Base-by-base conservation (phyloP, 306 rosid genomes). In the Hippophae gyantsensis region DNA sequence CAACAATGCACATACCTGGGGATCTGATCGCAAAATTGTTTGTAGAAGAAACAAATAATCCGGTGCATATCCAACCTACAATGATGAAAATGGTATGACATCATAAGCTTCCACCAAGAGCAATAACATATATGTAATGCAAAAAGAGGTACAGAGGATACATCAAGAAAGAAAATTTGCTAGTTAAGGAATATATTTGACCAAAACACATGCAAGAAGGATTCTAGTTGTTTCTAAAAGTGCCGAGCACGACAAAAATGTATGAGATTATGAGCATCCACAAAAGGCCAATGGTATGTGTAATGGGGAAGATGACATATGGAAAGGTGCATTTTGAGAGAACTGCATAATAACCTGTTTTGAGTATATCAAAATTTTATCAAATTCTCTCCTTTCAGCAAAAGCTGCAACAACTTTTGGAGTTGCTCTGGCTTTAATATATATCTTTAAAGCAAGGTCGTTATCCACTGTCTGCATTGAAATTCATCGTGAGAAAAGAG, bases 31-130 rank as follows among this genome's bases (percentile, higher is more conserved):
- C 61, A 93, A 88, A 71, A 93, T 88, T 13, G 97, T 86, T 78
- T 93, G 99, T 80, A 93, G 76, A 52, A 93, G 90, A 85, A 93
- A 88, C 74, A 88, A 77, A 62, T 93, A 93, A 75, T 93, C 99
- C 10, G 99, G 99, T 8, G 95, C 78, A 75, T 88, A 93, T 23
- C 99, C 99, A 80, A 93, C 99, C 99, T 93, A 71, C 10, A 50
- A 73, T 60, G 78, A 73, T 53, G 50, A 67, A 45, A 66, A 52
- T 14, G 23, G 27, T 6, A 40, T 13, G 23, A 57, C 40, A 2
- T 14, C n/a, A 23, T 18, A n/a, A n/a, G 51, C 40, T 5, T 45
- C 42, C 52, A 47, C 57, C 49, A 48, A n/a, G 42, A 64, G 13
- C 44, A 18, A 38, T 46, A 11, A 26, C 6, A 13, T 58, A n/a